Conservation (phyloP, 306 rosid species). For the Mimosa pudica region DNA sequence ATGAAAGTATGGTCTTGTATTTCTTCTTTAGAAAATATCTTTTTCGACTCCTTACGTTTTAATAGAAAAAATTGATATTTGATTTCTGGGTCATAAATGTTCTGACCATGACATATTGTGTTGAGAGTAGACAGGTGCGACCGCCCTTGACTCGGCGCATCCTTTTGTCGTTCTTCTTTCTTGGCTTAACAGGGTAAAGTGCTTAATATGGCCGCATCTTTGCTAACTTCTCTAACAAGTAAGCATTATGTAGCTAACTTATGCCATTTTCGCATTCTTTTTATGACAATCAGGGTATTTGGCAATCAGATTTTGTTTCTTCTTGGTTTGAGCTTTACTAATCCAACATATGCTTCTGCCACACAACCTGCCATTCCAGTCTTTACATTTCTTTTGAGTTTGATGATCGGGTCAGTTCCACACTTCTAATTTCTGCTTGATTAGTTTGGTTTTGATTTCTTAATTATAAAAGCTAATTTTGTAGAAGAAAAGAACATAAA, state of each 20-base stretch:
- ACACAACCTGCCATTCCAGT: too few species aligned
- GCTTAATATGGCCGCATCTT: constrained; percentile 25
- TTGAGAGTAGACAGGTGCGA: constrained; percentile 64
- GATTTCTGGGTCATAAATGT: constrained; percentile 14
- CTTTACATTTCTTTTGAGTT: too few species aligned
- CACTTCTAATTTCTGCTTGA: constrained; percentile 20
- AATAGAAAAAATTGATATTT: constrained; percentile 6
- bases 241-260: too few species aligned
- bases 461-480: constrained; percentile 1
- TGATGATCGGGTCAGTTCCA: constrained; percentile 69
- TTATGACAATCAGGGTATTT: too few species aligned
- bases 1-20: too few species aligned
- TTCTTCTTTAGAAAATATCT: too few species aligned
- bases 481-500: background rate
- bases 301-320: too few species aligned
- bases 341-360: too few species aligned
- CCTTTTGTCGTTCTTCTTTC: constrained; percentile 70
- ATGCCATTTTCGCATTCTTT: too few species aligned
- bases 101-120: background rate
- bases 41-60: background rate
- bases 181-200: constrained; percentile 94
- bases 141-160: constrained; percentile 65
- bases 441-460: background rate
- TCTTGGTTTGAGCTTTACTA: too few species aligned
- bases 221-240: background rate